These are phyloP conservation scores for Aphanomyces stellatus DNA, from an alignment of 352 stramenopile genomes.

Conservation along the genomic window DNA sequence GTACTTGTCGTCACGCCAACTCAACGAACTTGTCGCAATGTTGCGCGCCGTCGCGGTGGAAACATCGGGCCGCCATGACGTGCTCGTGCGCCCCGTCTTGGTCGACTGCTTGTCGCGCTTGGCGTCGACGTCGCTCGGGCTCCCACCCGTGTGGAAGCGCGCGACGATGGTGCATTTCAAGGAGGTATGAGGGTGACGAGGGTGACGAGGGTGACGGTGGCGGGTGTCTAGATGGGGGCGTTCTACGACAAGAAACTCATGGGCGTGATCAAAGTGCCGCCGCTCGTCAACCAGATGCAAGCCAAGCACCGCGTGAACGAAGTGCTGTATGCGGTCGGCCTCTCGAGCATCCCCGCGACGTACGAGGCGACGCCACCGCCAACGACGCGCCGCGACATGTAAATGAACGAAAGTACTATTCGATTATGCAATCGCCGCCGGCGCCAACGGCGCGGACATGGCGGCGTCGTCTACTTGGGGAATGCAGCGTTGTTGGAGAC, in stretches of 20 bases:
- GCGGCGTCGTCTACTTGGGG: conserved; percentile 48
- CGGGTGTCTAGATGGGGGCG: not conserved
- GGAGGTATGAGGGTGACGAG: not conserved
- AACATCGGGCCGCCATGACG: conserved; percentile 6
- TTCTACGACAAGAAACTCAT: not conserved
- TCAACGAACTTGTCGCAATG: conserved; percentile 21
- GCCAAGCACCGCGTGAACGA: conserved; percentile 6
- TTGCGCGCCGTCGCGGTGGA: conserved; percentile 18
- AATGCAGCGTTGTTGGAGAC: conserved; percentile 96
- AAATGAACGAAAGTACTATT: not conserved
- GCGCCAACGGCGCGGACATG: not conserved
- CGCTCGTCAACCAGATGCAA: not conserved
- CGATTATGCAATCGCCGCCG: not conserved
- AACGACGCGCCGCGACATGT: too few species aligned
- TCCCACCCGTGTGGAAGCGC: not conserved
- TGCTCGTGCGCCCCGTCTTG: not conserved
- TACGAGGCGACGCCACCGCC: too few species aligned
- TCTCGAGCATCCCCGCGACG: too few species aligned
- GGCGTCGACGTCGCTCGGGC: not conserved
- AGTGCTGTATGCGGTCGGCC: not conserved
- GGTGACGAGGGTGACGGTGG: not conserved
- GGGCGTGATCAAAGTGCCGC: not conserved
- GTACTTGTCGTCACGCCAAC: conserved; percentile 40
- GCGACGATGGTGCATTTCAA: not conserved
- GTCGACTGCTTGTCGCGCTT: not conserved